Conservation (phyloP, 192 early-diverging fungal species). For the Gonapodya sp. region DNA sequence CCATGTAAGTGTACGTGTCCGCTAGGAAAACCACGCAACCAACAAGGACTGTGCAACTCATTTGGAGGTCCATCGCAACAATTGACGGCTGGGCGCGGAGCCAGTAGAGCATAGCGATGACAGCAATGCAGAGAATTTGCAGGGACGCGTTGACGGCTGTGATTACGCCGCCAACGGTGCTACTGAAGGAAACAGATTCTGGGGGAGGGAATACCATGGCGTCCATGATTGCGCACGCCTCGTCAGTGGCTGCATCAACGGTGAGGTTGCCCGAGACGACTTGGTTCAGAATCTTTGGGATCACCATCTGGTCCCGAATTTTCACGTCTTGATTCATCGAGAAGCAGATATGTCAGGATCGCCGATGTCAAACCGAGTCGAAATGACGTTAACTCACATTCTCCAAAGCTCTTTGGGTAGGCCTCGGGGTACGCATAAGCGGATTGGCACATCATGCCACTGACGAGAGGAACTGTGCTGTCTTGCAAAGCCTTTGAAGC, state of each 20-base stretch:
- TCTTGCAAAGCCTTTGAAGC: conserved; percentile 4
- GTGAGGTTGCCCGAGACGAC: conserved; percentile 3
- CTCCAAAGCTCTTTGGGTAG: background rate
- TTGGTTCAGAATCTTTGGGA: background rate
- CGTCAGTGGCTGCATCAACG: background rate
- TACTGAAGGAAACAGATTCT: background rate
- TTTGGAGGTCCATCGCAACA: background rate
- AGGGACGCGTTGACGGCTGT: background rate
- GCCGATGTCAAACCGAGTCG: background rate
- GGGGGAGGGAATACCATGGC: background rate
- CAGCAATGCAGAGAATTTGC: background rate
- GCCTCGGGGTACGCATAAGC: background rate
- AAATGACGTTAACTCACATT: background rate
- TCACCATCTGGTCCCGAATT: background rate
- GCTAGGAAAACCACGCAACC: background rate
- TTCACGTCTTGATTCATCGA: background rate
- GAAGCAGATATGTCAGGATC: background rate
- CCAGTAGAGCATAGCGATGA: background rate
- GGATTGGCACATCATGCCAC: background rate
- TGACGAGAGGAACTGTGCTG: background rate
- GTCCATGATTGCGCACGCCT: background rate
- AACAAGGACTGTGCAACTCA: background rate
- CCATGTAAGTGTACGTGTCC: conserved; percentile 3
- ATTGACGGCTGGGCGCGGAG: conserved; percentile 1
- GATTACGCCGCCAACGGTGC: background rate